Percentiles rank a stretch among this genome's conserved stretches.
These are phyloP conservation scores for Lepidium africanum DNA, from an alignment of 345 rosid genomes.

Conservation along the genomic window DNA sequence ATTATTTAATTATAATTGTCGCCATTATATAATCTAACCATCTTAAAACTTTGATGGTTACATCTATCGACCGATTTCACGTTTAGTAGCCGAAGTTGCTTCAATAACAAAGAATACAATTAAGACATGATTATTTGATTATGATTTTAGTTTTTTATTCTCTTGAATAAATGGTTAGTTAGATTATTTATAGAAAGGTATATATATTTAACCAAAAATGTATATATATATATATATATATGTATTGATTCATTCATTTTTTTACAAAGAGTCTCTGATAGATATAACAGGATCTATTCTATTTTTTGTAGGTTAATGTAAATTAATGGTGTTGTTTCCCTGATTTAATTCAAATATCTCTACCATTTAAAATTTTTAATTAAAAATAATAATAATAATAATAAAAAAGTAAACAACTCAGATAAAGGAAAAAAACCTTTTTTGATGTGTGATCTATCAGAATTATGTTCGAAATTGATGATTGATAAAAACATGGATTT, in stretches of 20 bases:
- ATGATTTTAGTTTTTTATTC: background rate
- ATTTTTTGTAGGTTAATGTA: too few species aligned
- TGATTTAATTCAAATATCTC: background rate
- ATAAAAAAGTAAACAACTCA: conserved; percentile 6
- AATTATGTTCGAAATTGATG: conserved; percentile 1
- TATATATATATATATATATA: too few species aligned
- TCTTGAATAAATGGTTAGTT: background rate
- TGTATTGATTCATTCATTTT: background rate
- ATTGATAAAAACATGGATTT: conserved; percentile 9
- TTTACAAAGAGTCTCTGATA: too few species aligned
- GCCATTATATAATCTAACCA: conserved; percentile 9
- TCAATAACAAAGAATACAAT: background rate
- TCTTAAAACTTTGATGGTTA: conserved; percentile 19
- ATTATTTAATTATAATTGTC: background rate
- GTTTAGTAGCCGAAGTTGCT: background rate
- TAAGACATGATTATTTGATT: background rate
- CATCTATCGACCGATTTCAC: background rate
- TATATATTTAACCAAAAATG: too few species aligned
- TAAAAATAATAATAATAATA: background rate
- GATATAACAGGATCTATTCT: too few species aligned
- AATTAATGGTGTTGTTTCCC: background rate
- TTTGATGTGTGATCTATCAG: background rate
- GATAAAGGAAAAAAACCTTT: background rate
- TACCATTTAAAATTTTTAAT: background rate
- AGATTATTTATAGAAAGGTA: background rate